Evolutionary conservation across 2,329 filamentous ascomycete genomes (phyloP), one percentile per base, ranked within the genome.

Genomic region (Xylaria sp.): DNA sequence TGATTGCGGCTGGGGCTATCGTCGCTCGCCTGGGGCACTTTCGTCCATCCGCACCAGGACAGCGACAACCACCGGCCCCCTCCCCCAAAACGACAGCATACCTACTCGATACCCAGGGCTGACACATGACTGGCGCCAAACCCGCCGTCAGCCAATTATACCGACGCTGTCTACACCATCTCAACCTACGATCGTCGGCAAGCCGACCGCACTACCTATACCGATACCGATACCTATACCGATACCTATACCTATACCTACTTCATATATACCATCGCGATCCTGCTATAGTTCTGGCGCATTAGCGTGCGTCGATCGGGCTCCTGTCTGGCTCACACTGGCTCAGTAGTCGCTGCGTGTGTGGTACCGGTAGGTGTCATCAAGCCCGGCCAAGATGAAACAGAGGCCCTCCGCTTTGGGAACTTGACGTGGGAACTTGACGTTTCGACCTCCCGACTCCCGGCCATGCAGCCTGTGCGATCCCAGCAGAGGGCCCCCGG

Each of bases 401-500:
- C 53, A 48, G 53, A 50, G 39, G 48, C 42, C 17, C 47, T 44
- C 18, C 41, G 53, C 9, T 4, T 34, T 34, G 29, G 29, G 29
- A 13, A 6, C 29, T 13, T 34, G 29, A 34, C 24, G 9, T 26
- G 9, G 6, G 51, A 48, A 54, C 48, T 41, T 41, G 44, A 53
- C 50, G 50, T 56, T 61, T 59, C 58, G 55, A 63, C 48, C 47
- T 42, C 29, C 19, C 47, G 29, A 34, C 43, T 39, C 39, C 47
- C 48, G 17, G 58, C 50, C 51, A 70, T 71, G 69, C 68, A 70
- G 53, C 66, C 63, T 47, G 60, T 59, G 51, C 66, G 67, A 61
- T 52, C 63, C 51, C 68, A 70, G 52, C 66, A 66, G 52, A 63
- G 69, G 44, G 66, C 68, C 41, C 69, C 68, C 16, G 69, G 81